Base-by-base conservation (phyloP, 208 protist species). In the Trypanosoma conorhini region DNA sequence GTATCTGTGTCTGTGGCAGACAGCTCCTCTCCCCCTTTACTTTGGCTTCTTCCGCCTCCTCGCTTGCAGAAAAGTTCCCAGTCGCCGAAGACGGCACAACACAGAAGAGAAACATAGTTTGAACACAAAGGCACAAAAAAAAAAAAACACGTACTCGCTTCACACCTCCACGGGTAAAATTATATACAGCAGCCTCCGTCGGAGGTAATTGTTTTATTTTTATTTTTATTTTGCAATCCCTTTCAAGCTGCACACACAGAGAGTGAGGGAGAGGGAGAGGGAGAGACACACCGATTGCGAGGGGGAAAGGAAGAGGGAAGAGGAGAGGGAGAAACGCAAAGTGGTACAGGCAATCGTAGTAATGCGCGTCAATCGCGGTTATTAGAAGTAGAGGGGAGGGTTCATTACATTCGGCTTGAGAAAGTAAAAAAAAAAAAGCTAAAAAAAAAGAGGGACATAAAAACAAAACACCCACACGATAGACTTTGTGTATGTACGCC, bases 51-150 rank as follows among this genome's bases (percentile, higher is more conserved):
- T 52, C 28, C 28, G 3, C 31, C 26, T 62, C n/a, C 31, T 12
- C 22, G 22, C 15, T 12, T 46, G 33, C 19, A 33, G 38, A 55
- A 55, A 35, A 55, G 28, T 15, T 55, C 24, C 4, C n/a, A 54
- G 21, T 24, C 26, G 40, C 19, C 35, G 31, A 42, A 28, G 28
- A 50, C 13, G 13, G 31, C 38, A 40, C 7, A 62, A 56, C 48
- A 66, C 9, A 33, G 24, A 57, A 67, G 33, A 67, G 5, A 22
- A 26, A 66, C 5, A 58, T 19, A 44, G 57, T 57, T 15, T 48
- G 33, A 52, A 48, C 61, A 59, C 48, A 48, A 48, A 0, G 35
- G 31, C 8, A 62, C 1, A 48, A 70, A 59, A 52, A 48, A 70
- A 59, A 52, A 48, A 48, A 0, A 50, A 50, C 8, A 62, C 1